These are phyloP conservation scores for Saccharomycopsis fermentans DNA, from an alignment of 805 yeast species.

Conservation along the genomic window DNA sequence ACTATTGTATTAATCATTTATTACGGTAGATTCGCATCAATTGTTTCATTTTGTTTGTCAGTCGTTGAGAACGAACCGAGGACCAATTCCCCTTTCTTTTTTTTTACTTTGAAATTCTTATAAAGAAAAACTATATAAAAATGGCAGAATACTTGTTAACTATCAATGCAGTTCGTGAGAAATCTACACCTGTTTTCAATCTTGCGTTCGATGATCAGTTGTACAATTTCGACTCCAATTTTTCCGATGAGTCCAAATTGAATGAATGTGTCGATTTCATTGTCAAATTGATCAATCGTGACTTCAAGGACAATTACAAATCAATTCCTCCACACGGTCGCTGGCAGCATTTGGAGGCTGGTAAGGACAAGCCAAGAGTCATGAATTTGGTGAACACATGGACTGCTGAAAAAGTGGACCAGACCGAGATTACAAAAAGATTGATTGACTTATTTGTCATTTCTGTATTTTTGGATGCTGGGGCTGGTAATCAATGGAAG, in stretches of 20 bases:
- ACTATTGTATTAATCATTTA: too few relatives aligned
- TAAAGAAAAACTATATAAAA: too few relatives aligned
- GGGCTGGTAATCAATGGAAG: conserved; percentile 54
- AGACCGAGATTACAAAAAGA: conserved; percentile 40
- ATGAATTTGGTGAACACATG: conserved; percentile 33
- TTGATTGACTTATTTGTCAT: conserved; percentile 49
- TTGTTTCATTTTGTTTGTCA: too few relatives aligned
- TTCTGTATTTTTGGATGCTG: conserved; percentile 57
- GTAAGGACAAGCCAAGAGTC: conserved; percentile 34
- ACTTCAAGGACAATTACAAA: conserved; percentile 34
- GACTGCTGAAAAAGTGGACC: conserved; percentile 23
- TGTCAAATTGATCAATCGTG: conserved; percentile 32
- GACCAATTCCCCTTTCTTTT: too few relatives aligned
- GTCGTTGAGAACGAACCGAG: too few relatives aligned
- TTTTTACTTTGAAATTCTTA: too few relatives aligned
- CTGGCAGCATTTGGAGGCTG: conserved; percentile 54
- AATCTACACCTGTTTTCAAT: conserved; percentile 34
- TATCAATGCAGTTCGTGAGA: conserved; percentile 48
- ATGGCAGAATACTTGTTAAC: conserved; percentile 31
- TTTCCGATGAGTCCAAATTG: conserved; percentile 26
- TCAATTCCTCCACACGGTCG: conserved; percentile 58
- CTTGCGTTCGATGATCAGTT: conserved; percentile 30
- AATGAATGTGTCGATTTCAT: conserved; percentile 37
- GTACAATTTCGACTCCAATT: conserved; percentile 37
- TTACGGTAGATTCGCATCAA: too few relatives aligned